Base-by-base conservation (phyloP, 805 yeast species). In the Myxozyma monticola region DNA sequence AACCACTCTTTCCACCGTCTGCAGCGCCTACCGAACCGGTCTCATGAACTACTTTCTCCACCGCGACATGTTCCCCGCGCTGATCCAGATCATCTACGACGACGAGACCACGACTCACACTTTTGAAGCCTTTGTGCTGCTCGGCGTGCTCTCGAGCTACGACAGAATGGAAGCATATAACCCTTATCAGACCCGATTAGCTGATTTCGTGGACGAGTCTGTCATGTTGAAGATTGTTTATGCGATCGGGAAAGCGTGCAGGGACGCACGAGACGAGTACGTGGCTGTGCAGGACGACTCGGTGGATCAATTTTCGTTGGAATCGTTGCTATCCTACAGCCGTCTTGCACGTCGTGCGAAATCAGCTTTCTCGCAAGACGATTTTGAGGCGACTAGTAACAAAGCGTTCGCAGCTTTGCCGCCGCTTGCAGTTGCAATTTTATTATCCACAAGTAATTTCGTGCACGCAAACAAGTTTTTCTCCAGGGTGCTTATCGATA, bases 141-240 rank as follows among this genome's bases (percentile, higher is more conserved):
- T 71, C 18, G 75, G 74, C 4, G 52, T 70, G 2, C 58, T 71
- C n/a, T 63, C 72, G 5, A 67, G 64, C 42, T 61, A 68, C 46
- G 69, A 69, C 56, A 65, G 62, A 45, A 60, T 65, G 37, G 72
- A 69, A 39, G 68, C 69, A 17, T 60, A 60, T 22, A 66, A 68
- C 42, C 68, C 71, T 0, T 71, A 71, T 49, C 64, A 57, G 42
- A 63, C 67, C 15, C 61, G 72, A 17, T 56, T 71, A 7, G 56
- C 71, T n/a, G 75, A 70, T 45, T 70, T 67, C 51, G 65, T 68
- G 8, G 72, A 71, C 42, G 69, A 68, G 37, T 55, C 60, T 1
- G 62, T 65, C 17, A 70, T 71, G 68, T 48, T 45, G 37, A 63
- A 60, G 28, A 65, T 68, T 25, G 54, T 59, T 7, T 4, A 28